Evolutionary conservation across 179 eudicot genomes (phyloP), one percentile per base, ranked within the genome.

Genomic region (Corrigiola litoralis): DNA sequence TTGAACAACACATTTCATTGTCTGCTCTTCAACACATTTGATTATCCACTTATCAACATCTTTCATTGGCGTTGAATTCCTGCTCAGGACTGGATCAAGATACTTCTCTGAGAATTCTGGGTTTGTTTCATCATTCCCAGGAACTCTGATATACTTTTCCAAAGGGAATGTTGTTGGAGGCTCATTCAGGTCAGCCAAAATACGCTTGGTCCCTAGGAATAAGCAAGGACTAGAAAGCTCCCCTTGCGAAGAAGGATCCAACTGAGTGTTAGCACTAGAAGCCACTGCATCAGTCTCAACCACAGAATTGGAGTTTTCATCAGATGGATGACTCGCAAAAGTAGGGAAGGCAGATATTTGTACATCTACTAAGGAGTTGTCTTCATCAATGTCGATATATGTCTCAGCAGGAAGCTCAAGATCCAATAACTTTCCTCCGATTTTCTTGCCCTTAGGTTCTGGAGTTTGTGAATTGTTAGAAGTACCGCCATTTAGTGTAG

Each of bases 371-470:
- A 71, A 51, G 37, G 55, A 51, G 13, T 63, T 74, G 51, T 44
- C 70, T 47, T 71, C 82, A 52, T 74, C 79, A 74, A 34, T 45
- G 38, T 75, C 76, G 16, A 71, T 58, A 27, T 75, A 78, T 21
- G 40, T 66, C 69, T 78, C 82, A 62, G 74, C 82, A 18, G 79
- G 76, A 67, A 78, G 82, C 58, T 75, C 75, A 38, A 78, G 82
- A 46, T 78, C 75, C 59, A 78, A 78, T 17, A 61, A 23, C 61
- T 75, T 78, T 63, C 77, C 69, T 11, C 47, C 75, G 5, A 75
- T 47, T 54, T 36, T 75, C 70, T 45, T 75, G 56, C 44, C 59
- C 74, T 63, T 71, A 21, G 64, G 59, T 21, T 61, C 67, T 3
- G 58, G 50, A 66, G 16, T n/a, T 13, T 60, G 52, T 17, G 33